These are phyloP conservation scores for Ustilago cynodontis DNA, from an alignment of 1,284 basidiomycete genomes.

Conservation along the genomic window DNA sequence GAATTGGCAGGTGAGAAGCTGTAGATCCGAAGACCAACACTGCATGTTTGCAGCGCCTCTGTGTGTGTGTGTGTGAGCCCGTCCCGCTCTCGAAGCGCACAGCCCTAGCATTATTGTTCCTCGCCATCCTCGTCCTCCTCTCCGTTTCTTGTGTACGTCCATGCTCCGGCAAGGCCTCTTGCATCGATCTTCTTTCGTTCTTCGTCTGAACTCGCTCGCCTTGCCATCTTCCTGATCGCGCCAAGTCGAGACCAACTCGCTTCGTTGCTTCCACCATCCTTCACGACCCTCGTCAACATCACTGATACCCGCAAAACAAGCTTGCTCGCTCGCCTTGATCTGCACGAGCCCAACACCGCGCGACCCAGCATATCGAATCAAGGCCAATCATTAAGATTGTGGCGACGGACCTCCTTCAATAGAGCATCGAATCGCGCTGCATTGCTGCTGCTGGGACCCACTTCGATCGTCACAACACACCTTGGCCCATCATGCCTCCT, in stretches of 20 bases:
- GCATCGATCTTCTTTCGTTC: neutral
- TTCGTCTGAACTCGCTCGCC: neutral
- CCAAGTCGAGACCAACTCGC: neutral
- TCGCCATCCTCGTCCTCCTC: neutral
- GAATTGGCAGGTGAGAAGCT: neutral
- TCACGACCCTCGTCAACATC: neutral
- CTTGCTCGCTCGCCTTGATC: conserved; percentile 6
- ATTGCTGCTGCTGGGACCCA: conserved; percentile 9
- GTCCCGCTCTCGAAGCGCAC: conserved; percentile 7
- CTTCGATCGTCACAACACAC: conserved; percentile 18
- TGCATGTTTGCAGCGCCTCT: neutral
- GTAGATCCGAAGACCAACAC: conserved; percentile 27
- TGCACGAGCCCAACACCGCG: neutral
- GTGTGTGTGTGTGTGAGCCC: neutral
- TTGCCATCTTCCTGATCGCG: neutral
- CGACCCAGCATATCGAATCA: neutral
- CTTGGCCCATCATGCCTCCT: conserved; percentile 30
- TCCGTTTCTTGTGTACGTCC: neutral
- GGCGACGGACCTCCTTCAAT: neutral
- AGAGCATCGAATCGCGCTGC: neutral
- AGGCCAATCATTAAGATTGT: neutral
- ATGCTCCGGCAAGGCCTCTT: neutral
- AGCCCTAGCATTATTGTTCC: conserved; percentile 12
- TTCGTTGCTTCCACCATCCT: conserved; percentile 2
- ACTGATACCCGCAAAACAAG: neutral